Conservation (phyloP, 805 yeast genomes). For the Barnettozyma pratensis region DNA sequence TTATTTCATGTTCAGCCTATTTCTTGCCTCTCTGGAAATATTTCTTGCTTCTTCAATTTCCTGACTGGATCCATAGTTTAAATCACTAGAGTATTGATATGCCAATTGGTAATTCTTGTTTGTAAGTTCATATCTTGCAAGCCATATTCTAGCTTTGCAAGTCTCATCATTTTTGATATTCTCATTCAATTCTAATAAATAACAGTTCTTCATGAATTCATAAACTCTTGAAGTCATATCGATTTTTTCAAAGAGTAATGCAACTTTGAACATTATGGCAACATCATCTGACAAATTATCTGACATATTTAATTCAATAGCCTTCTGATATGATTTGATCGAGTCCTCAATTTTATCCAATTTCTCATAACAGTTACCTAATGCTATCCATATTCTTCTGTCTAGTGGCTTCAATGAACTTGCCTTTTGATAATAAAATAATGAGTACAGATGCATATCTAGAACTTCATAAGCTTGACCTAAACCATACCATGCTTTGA, state of each 20-base stretch:
- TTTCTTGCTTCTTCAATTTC: slow-evolving; percentile 87
- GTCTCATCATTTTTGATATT: slow-evolving; percentile 64
- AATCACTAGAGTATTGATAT: slow-evolving; percentile 63
- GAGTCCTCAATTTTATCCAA: slow-evolving; percentile 68
- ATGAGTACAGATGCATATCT: slow-evolving; percentile 89
- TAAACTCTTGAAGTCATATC: slow-evolving; percentile 32
- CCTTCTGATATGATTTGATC: slow-evolving; percentile 75
- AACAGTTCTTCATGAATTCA: slow-evolving; percentile 42
- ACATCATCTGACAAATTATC: slow-evolving; percentile 50
- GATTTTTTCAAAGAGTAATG: slow-evolving; percentile 54
- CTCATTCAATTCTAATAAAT: slow-evolving; percentile 53
- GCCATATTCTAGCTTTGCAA: slow-evolving; percentile 79
- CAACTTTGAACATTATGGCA: slow-evolving; percentile 58
- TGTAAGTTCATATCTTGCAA: slow-evolving; percentile 63
- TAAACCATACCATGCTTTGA: slow-evolving; percentile 96
- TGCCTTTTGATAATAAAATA: slow-evolving; percentile 89
- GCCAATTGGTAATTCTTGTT: slow-evolving; percentile 61
- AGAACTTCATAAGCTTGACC: slow-evolving; percentile 97
- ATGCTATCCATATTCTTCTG: slow-evolving; percentile 93
- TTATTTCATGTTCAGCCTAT: slow-evolving; percentile 35
- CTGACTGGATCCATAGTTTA: slow-evolving; percentile 70
- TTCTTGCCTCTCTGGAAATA: slow-evolving; percentile 73
- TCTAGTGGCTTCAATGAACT: slow-evolving; percentile 85
- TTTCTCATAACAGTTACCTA: slow-evolving; percentile 85
- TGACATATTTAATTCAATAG: slow-evolving; percentile 41